Evolutionary conservation across 768 basidiomycete species (phyloP), one percentile per base, ranked within the genome.

Genomic region (Mycena sanguinolenta): DNA sequence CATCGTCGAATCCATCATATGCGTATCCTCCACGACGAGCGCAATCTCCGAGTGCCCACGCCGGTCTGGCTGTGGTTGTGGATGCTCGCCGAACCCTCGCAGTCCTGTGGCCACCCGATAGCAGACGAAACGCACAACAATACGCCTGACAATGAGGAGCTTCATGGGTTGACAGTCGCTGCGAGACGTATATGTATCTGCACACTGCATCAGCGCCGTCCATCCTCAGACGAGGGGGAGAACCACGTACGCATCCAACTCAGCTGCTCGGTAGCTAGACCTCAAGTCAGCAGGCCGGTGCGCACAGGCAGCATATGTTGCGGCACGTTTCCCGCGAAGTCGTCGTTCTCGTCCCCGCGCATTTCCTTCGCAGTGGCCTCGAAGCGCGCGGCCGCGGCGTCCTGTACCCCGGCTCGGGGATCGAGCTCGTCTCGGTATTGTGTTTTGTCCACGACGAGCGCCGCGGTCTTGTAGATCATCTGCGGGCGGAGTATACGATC

Each of bases 11-110:
- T 87, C 84, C 46, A 99, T 84, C 82, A 89, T 84, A 58, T 97
- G 95, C 0, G 86, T 82, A 75, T 99, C 97, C 80, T 99, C 97
- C 34, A 98, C 92, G 23, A 98, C 90, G 10, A 98, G 81, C 9
- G 94, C 95, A 72, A 98, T 97, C 82, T 99, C 98, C 1, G 95
- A 97, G 80, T 97, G 96, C 38, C 95, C 95, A 73, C 93, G 28
- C 97, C 97, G 90, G 87, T 92, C 80, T 95, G 94, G 63, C 90
- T 92, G 17, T 95, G 90, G 75, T 97, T 95, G 70, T 97, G 96
- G 73, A 97, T 77, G 78, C 98, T 99, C 19, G 97, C 96, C 49
- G 94, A 96, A 36, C 97, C 97, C 87, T n/a, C 14, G 38, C 38
- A 17, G 21, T 12, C 14, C 7, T 16, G 4, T 28, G n/a, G n/a